Conservation (phyloP, 306 rosid genomes). For the Cajanus cajan region DNA sequence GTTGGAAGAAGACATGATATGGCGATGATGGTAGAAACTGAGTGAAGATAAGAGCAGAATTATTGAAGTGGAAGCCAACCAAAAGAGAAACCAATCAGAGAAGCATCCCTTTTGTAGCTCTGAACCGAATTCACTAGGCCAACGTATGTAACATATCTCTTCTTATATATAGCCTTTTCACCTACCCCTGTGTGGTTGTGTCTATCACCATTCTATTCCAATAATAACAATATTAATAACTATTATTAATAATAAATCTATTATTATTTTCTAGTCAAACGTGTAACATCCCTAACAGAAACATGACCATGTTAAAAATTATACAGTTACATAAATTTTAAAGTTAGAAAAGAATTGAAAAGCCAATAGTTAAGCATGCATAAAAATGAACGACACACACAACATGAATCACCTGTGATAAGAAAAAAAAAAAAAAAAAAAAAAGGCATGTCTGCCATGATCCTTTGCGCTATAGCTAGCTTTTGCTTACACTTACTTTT, state of each 20-base stretch:
- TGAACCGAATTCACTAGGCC: slow-evolving; percentile 31
- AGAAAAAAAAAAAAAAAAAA: not conserved
- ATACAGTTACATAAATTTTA: not conserved
- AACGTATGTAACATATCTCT: slow-evolving; percentile 40
- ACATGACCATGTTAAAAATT: not conserved
- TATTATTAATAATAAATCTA: not conserved
- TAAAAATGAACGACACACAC: slow-evolving; percentile 39
- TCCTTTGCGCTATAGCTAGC: slow-evolving; percentile 16
- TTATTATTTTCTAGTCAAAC: not conserved
- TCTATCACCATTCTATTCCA: slow-evolving; percentile 12
- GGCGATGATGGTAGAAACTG: slow-evolving; percentile 1
- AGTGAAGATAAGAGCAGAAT: not conserved
- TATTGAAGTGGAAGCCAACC: slow-evolving; percentile 27
- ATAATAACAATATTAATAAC: not conserved
- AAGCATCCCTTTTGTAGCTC: slow-evolving; percentile 40
- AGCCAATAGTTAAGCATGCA: not conserved
- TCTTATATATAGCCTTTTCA: slow-evolving; percentile 67
- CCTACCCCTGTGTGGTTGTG: slow-evolving; percentile 31
- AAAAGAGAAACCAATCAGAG: slow-evolving; percentile 17
- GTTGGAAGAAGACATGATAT: slow-evolving; percentile 83
- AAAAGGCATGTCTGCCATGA: slow-evolving; percentile 13
- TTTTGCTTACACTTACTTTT: slow-evolving; percentile 27
- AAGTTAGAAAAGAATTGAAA: not conserved
- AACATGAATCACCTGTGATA: slow-evolving; percentile 64
- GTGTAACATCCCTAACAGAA: not conserved